phyloP scores from a whole-genome alignment of 148 eudicot species.

The Amaranthus palmeri region DNA sequence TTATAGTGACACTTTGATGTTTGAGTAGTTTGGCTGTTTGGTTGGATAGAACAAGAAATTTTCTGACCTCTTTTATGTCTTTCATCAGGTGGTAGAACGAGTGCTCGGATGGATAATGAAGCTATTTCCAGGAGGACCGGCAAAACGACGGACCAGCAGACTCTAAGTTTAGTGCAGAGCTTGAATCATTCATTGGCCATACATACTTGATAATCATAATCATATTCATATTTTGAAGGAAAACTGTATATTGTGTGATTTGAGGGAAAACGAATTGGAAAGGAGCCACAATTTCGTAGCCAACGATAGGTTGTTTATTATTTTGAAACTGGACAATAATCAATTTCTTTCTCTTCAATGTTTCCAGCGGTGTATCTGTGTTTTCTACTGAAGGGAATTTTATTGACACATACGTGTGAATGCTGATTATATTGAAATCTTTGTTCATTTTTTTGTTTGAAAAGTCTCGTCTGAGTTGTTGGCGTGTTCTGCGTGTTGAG shows the following conservation, averaged over 20 bases:
- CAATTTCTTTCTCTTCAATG: neutral
- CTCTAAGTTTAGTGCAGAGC: conserved; percentile 25
- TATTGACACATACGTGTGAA: too few species aligned
- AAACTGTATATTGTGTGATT: conserved; percentile 15
- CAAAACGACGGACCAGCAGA: conserved; percentile 70
- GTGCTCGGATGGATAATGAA: conserved; percentile 98
- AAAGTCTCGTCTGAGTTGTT: too few species aligned
- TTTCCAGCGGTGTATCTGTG: neutral
- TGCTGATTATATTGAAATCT: too few species aligned
- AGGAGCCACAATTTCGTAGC: neutral
- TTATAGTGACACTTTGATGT: too few species aligned
- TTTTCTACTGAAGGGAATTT: neutral
- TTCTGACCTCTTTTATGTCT: neutral
- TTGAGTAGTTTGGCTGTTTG: too few species aligned
- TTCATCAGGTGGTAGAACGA: conserved; percentile 73
- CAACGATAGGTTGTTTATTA: conserved; percentile 11
- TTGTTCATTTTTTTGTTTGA: too few species aligned
- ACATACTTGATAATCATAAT: too few species aligned
- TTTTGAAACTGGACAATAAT: conserved; percentile 15
- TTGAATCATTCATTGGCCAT: neutral
- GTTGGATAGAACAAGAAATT: neutral
- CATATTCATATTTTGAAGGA: conserved; percentile 17
- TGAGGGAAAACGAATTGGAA: neutral
- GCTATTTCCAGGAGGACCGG: conserved; percentile 94
- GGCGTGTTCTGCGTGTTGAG: too few species aligned